Conservation (phyloP, 306 rosid species). For the Lagenaria siceraria region DNA sequence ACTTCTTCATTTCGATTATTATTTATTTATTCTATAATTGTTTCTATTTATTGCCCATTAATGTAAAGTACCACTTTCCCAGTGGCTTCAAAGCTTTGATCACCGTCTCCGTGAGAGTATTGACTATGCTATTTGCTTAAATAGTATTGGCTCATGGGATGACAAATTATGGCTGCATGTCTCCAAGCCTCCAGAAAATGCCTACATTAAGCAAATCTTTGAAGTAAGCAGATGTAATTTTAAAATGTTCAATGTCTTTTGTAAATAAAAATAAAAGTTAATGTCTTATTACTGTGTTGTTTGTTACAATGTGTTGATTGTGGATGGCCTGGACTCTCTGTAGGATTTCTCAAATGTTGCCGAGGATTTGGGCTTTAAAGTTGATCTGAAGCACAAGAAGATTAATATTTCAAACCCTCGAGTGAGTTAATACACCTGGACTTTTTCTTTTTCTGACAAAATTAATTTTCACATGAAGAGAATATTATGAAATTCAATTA, state of each 20-base stretch:
- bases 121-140: conserved; percentile 90
- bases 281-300: background rate
- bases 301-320: background rate
- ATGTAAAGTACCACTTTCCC: conserved; percentile 18
- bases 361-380: conserved; percentile 60
- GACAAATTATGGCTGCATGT: conserved; percentile 88
- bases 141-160: conserved; percentile 92
- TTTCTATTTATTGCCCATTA: background rate
- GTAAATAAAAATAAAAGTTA: background rate
- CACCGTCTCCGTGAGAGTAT: conserved; percentile 91
- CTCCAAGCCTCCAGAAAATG: conserved; percentile 95
- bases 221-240: conserved; percentile 46
- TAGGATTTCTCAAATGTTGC: conserved; percentile 91
- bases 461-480: background rate
- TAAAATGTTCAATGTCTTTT: background rate
- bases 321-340: conserved; percentile 20
- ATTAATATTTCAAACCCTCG: conserved; percentile 91
- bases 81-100: conserved; percentile 98
- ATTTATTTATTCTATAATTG: background rate
- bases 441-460: background rate
- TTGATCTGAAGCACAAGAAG: conserved; percentile 94
- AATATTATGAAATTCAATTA: background rate
- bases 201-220: conserved; percentile 68
- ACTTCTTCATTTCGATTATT: background rate
- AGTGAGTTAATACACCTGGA: conserved; percentile 44